Conservation (phyloP, 805 yeast genomes). For the Maudiozyma serrabonitensis region DNA sequence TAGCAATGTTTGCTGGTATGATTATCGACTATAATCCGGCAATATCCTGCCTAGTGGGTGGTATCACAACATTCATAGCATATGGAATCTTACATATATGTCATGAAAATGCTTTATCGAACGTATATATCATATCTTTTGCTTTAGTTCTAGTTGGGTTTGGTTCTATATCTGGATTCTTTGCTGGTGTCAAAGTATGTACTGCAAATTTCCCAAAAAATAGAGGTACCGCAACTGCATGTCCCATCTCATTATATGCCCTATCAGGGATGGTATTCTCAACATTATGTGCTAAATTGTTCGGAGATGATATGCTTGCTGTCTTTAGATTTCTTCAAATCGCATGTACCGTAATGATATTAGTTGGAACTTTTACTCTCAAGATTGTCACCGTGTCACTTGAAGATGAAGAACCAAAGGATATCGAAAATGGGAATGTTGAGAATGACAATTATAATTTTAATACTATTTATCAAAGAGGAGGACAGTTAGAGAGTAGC, state of each 20-base stretch:
- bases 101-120: slow-evolving; percentile 34
- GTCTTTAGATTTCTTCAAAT: slow-evolving; percentile 47
- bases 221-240: slow-evolving; percentile 60
- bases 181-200: slow-evolving; percentile 42
- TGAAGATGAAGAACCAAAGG: not conserved
- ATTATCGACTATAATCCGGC: slow-evolving; percentile 51
- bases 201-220: slow-evolving; percentile 57
- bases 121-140: slow-evolving; percentile 35
- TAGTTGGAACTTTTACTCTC: slow-evolving; percentile 25
- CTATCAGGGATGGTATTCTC: slow-evolving; percentile 61
- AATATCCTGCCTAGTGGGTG: slow-evolving; percentile 44
- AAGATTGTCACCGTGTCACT: not conserved
- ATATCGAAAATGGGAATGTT: not conserved
- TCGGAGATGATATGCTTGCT: slow-evolving; percentile 42
- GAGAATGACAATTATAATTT: not conserved
- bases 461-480: not conserved
- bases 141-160: slow-evolving; percentile 50
- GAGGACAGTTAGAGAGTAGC: not conserved
- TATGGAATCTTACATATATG: slow-evolving; percentile 42
- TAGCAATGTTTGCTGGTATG: slow-evolving; percentile 65
- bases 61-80: slow-evolving; percentile 43
- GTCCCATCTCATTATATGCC: slow-evolving; percentile 62
- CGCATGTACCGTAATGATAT: slow-evolving; percentile 34
- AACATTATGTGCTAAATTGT: slow-evolving; percentile 43
- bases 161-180: slow-evolving; percentile 54